phyloP scores from a whole-genome alignment of 441 rosid species.

The Pelargonium fulgidum region DNA sequence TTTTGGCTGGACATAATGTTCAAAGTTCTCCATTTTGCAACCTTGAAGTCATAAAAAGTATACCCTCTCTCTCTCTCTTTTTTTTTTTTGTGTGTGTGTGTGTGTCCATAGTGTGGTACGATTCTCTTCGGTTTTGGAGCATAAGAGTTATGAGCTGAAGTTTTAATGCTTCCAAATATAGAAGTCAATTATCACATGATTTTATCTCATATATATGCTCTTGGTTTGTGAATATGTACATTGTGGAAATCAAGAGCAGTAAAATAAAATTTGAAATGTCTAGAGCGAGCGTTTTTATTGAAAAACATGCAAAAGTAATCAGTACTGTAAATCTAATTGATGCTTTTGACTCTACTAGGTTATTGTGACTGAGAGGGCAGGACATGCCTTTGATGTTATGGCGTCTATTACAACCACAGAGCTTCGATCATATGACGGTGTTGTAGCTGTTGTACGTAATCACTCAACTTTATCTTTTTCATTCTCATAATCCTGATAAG shows the following conservation, averaged over 20 bases:
- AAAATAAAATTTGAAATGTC: background rate
- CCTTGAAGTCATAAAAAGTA: no score
- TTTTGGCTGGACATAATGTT: no score
- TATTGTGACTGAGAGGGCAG: constrained; percentile 71
- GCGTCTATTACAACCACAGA: constrained; percentile 48
- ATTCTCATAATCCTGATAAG: constrained; percentile 10
- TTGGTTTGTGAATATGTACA: background rate
- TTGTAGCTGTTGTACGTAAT: constrained; percentile 71
- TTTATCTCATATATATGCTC: constrained; percentile 1
- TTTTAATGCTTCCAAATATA: background rate
- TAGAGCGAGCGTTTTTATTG: background rate
- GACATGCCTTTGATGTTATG: constrained; percentile 81
- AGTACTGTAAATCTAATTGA: background rate
- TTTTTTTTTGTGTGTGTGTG: no score
- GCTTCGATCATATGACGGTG: constrained; percentile 69
- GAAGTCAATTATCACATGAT: constrained; percentile 2
- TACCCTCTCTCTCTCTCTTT: background rate
- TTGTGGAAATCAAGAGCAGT: background rate
- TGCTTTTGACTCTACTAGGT: constrained; percentile 43
- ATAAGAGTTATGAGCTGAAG: background rate
- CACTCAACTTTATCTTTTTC: constrained; percentile 2
- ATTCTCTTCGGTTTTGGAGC: background rate
- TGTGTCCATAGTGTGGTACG: background rate
- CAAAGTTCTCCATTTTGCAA: no score
- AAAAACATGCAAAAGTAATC: background rate